A percentile compares a stretch with the other conserved stretches of the same genome.
phyloP scores from a whole-genome alignment of 805 yeast genomes.

The Barnettozyma salicaria region DNA sequence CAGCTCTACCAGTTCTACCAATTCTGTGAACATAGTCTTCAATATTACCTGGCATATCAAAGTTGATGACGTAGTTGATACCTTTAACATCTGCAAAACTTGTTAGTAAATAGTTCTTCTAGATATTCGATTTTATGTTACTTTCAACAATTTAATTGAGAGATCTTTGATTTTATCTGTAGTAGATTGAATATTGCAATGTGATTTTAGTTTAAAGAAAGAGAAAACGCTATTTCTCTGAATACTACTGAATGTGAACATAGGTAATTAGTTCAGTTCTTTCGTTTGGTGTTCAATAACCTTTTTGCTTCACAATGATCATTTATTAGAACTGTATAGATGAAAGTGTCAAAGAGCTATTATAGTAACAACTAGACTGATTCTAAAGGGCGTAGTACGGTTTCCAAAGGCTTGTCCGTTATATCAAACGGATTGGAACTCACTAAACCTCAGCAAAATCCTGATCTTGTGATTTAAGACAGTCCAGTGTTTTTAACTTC shows the following conservation, averaged over 20 bases:
- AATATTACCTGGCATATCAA: constrained; percentile 95
- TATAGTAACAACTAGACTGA: not conserved
- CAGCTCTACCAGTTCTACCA: constrained; percentile 97
- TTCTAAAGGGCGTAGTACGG: too few relatives aligned
- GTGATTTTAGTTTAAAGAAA: too few relatives aligned
- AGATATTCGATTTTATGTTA: not conserved
- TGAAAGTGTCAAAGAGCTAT: constrained; percentile 7
- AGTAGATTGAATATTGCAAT: too few relatives aligned
- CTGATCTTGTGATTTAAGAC: too few relatives aligned
- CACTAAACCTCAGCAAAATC: too few relatives aligned
- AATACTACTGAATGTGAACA: too few relatives aligned
- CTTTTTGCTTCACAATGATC: not conserved
- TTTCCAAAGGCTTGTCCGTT: too few relatives aligned
- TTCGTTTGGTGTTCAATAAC: constrained; percentile 3
- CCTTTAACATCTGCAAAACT: constrained; percentile 84
- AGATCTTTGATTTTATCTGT: too few relatives aligned
- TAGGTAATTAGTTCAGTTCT: too few relatives aligned
- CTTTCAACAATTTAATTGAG: too few relatives aligned
- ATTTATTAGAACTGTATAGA: constrained; percentile 12
- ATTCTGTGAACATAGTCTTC: constrained; percentile 98
- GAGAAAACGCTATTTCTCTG: too few relatives aligned
- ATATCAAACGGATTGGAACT: not conserved
- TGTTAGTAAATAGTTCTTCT: constrained; percentile 24
- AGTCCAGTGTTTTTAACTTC: not conserved
- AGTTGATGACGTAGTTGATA: constrained; percentile 87